Evolutionary conservation across 75 land plant species (phyloP), one percentile per base, ranked within the genome.

Genomic region (Larix kaempferi): DNA sequence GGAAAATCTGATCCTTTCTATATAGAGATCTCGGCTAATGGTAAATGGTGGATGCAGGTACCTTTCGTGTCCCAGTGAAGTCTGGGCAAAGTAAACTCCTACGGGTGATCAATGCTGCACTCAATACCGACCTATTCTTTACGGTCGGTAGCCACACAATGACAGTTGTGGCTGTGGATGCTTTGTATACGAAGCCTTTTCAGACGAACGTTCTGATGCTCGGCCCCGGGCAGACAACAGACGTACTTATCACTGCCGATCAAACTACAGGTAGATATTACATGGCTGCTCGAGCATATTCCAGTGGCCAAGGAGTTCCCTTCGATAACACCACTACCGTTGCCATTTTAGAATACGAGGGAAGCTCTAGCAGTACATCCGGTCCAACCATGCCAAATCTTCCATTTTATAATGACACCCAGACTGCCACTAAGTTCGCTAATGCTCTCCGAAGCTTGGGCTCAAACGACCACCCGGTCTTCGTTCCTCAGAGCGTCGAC

Each of bases 141-240:
- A 64, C 84, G 62, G 79, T 89, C 21, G 91, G 84, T 19, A 75
- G 80, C 73, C 86, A 78, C 84, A 37, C 64, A 39, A 56, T 81
- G 59, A 77, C 78, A 29, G 77, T 84, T 12, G 86, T 84, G 39
- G 86, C 80, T 3, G 82, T 35, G 6, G 86, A 84, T 44, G 86
- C 82, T 2, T 35, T 84, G 56, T 84, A 84, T 41, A 82, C 83
- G 3, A 89, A 86, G 66, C 91, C 93, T 8, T 88, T 86, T 29
- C 44, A 64, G 29, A 83, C 86, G 13, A 17, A 73, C 57, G 71
- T 74, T 12, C 26, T 90, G 58, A 82, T 88, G 55, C 78, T 91
- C 17, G 55, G 89, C n/a, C 93, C 93, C 5, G 91, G 91, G 15
- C 93, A 91, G 76, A 90, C 92, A 54, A 83, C 85, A 39, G 86